phyloP scores from a whole-genome alignment of 2,329 filamentous ascomycete species.

The Colletotrichum viniferum region DNA sequence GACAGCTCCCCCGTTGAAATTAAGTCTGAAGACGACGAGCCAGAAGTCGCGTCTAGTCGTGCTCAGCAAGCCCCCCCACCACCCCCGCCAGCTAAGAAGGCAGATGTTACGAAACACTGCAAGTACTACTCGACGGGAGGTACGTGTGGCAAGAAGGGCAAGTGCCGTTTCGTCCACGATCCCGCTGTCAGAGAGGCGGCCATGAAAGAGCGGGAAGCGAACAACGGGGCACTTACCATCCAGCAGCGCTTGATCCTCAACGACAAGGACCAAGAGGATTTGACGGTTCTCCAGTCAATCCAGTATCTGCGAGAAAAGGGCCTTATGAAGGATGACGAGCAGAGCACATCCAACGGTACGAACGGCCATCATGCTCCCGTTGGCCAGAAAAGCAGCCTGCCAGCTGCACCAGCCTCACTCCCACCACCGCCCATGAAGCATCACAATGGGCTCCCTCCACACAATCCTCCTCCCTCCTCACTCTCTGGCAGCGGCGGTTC shows the following conservation, averaged over 20 bases:
- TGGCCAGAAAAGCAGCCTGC: slow-evolving; percentile 30
- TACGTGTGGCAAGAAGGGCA: slow-evolving; percentile 74
- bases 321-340: slow-evolving; percentile 44
- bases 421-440: slow-evolving; percentile 34
- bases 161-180: slow-evolving; percentile 76
- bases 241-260: slow-evolving; percentile 69
- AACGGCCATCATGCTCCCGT: slow-evolving; percentile 15
- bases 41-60: slow-evolving; percentile 61
- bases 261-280: slow-evolving; percentile 71
- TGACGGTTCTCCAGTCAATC: slow-evolving; percentile 68
- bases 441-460: slow-evolving; percentile 35
- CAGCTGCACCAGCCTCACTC: slow-evolving; percentile 41
- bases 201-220: slow-evolving; percentile 66
- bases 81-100: slow-evolving; percentile 57
- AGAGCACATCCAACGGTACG: slow-evolving; percentile 20
- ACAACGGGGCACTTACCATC: slow-evolving; percentile 69
- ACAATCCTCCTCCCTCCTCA: slow-evolving; percentile 34
- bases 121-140: slow-evolving; percentile 74
- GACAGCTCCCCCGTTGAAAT: slow-evolving; percentile 50
- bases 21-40: slow-evolving; percentile 62
- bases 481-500: slow-evolving; percentile 24
- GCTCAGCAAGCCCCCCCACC: slow-evolving; percentile 35
- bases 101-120: slow-evolving; percentile 69
- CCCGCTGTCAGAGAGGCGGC: slow-evolving; percentile 66
- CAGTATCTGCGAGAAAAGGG: slow-evolving; percentile 68